These are phyloP conservation scores for Penicillium sp. DNA, from an alignment of 2,329 filamentous ascomycete species.

Conservation along the genomic window DNA sequence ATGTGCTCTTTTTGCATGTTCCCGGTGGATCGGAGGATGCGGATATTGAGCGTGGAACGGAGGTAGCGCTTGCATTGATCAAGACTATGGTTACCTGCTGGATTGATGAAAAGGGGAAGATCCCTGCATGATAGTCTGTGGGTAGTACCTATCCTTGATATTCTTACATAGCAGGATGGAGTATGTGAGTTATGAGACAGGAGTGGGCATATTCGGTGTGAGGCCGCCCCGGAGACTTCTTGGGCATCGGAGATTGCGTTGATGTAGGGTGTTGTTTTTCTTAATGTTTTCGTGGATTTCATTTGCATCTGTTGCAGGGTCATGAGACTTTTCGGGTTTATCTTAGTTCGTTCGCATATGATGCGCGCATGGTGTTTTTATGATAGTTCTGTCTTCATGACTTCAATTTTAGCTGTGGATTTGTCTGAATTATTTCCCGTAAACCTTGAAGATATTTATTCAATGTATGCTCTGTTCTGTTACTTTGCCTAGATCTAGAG, in stretches of 20 bases:
- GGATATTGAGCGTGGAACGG: constrained; percentile 44
- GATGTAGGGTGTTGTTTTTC: neutral
- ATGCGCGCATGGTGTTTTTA: constrained; percentile 1
- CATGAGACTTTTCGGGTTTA: neutral
- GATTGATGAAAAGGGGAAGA: constrained; percentile 33
- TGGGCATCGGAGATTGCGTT: neutral
- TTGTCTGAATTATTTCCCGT: neutral
- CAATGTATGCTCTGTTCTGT: neutral
- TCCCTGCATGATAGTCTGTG: neutral
- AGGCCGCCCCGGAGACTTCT: neutral
- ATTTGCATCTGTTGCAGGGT: neutral
- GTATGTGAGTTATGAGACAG: neutral
- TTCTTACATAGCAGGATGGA: neutral
- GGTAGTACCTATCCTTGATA: neutral
- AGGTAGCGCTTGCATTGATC: constrained; percentile 49
- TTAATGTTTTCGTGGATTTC: neutral
- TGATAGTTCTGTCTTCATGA: neutral
- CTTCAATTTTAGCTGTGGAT: neutral
- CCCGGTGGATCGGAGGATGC: constrained; percentile 61
- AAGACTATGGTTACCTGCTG: constrained; percentile 48
- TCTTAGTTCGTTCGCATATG: neutral
- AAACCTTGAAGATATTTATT: neutral
- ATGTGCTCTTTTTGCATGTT: constrained; percentile 72
- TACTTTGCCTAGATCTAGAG: neutral
- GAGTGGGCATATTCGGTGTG: neutral